phyloP scores from a whole-genome alignment of 108 stramenopile genomes.

The Skeletonema potamos region DNA sequence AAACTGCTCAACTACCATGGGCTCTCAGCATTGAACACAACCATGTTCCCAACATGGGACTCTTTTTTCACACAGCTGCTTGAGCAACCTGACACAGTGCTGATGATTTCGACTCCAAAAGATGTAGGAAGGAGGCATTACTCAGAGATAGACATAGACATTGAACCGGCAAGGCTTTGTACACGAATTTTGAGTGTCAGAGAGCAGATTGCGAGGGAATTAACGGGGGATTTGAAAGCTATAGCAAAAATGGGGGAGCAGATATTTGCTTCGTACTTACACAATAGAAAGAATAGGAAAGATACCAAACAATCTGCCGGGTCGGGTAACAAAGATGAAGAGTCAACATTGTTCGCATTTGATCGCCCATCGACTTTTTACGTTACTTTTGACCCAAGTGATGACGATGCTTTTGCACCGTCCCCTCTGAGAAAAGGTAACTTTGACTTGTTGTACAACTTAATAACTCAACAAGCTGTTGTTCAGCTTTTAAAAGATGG shows the following conservation, averaged over 20 bases:
- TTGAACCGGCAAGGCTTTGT: conserved; percentile 63
- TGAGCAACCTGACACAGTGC: conserved; percentile 46
- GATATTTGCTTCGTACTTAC: conserved; percentile 40
- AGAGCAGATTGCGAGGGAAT: conserved; percentile 74
- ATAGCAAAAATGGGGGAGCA: conserved; percentile 57
- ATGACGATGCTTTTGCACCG: conserved; percentile 35
- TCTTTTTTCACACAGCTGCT: conserved; percentile 65
- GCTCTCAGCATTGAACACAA: conserved; percentile 62
- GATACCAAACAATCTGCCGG: conserved; percentile 11
- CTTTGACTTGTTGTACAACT: conserved; percentile 69
- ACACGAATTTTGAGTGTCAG: conserved; percentile 63
- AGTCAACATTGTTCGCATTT: conserved; percentile 33
- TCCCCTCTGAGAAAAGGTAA: conserved; percentile 77
- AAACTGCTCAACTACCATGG: conserved; percentile 70
- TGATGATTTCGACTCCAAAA: conserved; percentile 43
- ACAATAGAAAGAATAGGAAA: conserved; percentile 24
- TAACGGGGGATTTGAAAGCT: conserved; percentile 53
- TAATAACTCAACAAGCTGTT: conserved; percentile 64
- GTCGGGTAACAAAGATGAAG: conserved; percentile 3
- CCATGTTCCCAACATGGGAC: conserved; percentile 75
- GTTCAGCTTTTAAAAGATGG: conserved; percentile 54
- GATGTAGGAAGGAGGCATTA: conserved; percentile 31
- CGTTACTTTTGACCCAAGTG: conserved; percentile 33
- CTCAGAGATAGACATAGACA: conserved; percentile 63
- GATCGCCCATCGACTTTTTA: conserved; percentile 34